A percentile compares a stretch with the other conserved stretches of the same genome.
Evolutionary conservation across 2,329 filamentous ascomycete genomes (phyloP).

Genomic region (Grosmannia penicillata): DNA sequence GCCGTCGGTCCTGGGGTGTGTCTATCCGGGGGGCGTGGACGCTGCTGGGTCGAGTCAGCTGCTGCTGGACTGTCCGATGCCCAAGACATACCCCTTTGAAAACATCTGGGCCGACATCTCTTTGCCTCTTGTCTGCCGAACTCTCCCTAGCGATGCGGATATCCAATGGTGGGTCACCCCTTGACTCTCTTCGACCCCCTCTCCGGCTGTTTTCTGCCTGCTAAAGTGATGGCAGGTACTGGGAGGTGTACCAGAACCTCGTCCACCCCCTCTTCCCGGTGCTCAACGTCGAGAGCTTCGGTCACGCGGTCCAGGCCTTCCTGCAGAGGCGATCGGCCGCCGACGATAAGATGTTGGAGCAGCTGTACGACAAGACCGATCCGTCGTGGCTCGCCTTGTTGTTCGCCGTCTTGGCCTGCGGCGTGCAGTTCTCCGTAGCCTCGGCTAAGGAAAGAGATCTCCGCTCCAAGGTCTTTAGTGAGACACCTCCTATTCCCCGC

Average conservation of each 20-base stretch:
- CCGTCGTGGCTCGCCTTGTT: background rate
- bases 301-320: no score
- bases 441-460: background rate
- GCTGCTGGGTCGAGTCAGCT: background rate
- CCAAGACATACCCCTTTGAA: background rate
- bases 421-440: background rate
- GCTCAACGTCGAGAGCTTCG: no score
- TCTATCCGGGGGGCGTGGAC: background rate
- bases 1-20: background rate
- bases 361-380: background rate
- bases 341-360: no score
- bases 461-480: background rate
- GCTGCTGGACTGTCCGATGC: background rate
- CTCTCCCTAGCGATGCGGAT: background rate
- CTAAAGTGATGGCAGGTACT: no score
- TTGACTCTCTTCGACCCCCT: no score
- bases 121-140: background rate
- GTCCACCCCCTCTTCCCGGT: no score
- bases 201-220: no score
- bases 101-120: background rate
- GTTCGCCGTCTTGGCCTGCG: background rate
- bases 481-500: no score
- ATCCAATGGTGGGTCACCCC: no score
- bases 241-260: no score
- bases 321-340: no score